Base-by-base conservation (phyloP, 2,329 filamentous ascomycete species). In the Dichotomopilus funicola region DNA sequence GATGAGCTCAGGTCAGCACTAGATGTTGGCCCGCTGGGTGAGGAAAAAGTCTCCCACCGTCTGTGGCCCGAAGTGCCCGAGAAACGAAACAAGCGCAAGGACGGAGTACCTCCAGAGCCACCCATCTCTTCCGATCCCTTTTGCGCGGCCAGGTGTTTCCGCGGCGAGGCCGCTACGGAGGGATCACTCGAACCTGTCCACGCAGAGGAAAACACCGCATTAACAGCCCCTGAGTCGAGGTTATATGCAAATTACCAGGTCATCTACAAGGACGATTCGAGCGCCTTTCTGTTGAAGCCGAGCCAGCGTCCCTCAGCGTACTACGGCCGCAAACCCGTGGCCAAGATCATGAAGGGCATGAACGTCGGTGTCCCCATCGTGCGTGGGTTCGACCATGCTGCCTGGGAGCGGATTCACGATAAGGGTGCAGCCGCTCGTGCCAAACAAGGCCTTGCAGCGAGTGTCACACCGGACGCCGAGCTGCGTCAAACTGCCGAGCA, bases 1-100 rank as follows among this genome's bases (percentile, higher is more conserved):
- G 91, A 96, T 65, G 92, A 99, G 70, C 75, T 99, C 6, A 85
- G 87, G 61, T 95, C 90, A 70, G 95, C 94, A 5, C 78, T 96
- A 5, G 89, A 96, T 50, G 89, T 96, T 55, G 94, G 94, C 1
- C 86, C 92, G 1, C 77, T 87, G 8, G 94, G 92, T 0, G 94
- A 99, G 71, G 87, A 94, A 72, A 97, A 97, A 69, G 86, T 96
- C 6, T 82, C 89, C 0, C 85, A 96, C 70, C 83, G 78, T 38
- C 73, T 97, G 7, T 96, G 91, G 91, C 86, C 88, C 0, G 80
- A 82, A 47, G 77, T 80, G 2, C 65, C 72, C 5, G 63, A 67
- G 38, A 68, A 66, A 44, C 67, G 65, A n/a, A 52, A 59, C 59
- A 69, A 72, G 62, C 62, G 66, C 62, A 65, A 69, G 63, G 62